Conservation (phyloP, 83 land plant genomes). For the Picea abies region DNA sequence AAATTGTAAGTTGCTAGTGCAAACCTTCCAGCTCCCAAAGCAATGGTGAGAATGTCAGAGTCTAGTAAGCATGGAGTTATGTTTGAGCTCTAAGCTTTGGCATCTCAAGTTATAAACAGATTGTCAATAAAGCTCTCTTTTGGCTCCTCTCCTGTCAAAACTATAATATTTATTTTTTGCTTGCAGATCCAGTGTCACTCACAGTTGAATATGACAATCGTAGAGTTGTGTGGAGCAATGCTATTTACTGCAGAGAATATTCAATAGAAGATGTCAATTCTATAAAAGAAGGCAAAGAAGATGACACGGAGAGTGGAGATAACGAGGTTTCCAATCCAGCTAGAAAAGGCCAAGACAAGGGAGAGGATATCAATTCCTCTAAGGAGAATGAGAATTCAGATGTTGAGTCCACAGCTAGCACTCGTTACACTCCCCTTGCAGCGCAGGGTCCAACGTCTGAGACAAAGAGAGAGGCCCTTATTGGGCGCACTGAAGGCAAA, state of each 20-base stretch:
- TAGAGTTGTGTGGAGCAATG: background rate
- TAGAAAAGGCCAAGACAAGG: background rate
- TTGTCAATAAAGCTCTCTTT: too few relatives aligned
- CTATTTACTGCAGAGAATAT: background rate
- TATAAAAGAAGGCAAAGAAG: background rate
- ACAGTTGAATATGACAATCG: background rate
- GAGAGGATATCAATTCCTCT: background rate
- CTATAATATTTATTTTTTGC: background rate
- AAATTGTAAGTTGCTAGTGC: too few relatives aligned
- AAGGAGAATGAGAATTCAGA: slow-evolving; percentile 5
- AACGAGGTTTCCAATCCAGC: background rate
- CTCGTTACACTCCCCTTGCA: background rate
- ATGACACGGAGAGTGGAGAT: background rate
- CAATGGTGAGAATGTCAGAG: too few relatives aligned
- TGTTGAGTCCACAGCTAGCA: background rate
- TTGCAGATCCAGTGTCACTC: background rate
- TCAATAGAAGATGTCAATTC: background rate
- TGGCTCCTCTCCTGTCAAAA: too few relatives aligned
- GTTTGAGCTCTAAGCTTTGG: too few relatives aligned
- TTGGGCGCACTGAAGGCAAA: background rate
- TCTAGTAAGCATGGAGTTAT: too few relatives aligned
- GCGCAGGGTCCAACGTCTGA: background rate
- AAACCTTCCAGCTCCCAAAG: too few relatives aligned
- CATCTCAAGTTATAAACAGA: too few relatives aligned
- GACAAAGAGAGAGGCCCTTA: background rate